phyloP scores from a whole-genome alignment of 768 basidiomycete genomes.

The Hypholoma sublateritium region DNA sequence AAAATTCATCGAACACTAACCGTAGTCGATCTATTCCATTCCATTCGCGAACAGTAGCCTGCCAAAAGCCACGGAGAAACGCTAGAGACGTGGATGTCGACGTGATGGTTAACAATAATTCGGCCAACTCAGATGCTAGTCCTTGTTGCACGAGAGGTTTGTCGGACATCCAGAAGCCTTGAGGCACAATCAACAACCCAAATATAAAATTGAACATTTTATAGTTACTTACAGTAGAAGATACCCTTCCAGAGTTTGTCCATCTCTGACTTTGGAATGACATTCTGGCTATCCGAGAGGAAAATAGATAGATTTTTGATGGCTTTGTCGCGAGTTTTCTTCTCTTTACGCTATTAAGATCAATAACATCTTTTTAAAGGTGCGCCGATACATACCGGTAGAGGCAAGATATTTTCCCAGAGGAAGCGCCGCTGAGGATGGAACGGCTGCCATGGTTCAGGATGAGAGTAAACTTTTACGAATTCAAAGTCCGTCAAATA shows the following conservation, averaged over 20 bases:
- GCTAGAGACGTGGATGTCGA: constrained; percentile 56
- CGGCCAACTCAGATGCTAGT: constrained; percentile 82
- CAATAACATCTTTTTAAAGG: neutral
- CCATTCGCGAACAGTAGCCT: constrained; percentile 89
- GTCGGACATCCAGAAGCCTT: constrained; percentile 99
- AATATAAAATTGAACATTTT: neutral
- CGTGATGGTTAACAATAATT: constrained; percentile 72
- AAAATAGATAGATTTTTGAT: constrained; percentile 77
- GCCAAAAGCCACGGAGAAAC: constrained; percentile 92
- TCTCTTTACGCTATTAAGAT: constrained; percentile 54
- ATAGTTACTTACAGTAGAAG: constrained; percentile 76
- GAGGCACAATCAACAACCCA: neutral
- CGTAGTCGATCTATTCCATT: constrained; percentile 86
- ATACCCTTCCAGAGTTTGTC: constrained; percentile 96
- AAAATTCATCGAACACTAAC: constrained; percentile 41
- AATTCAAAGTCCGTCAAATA: constrained; percentile 27
- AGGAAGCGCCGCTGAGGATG: constrained; percentile 48
- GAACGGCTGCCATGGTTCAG: constrained; percentile 34
- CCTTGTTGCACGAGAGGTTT: constrained; percentile 96
- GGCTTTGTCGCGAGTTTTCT: constrained; percentile 90
- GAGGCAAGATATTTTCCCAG: constrained; percentile 92
- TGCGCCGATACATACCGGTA: constrained; percentile 57
- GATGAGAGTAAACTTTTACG: constrained; percentile 19
- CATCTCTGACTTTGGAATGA: constrained; percentile 74
- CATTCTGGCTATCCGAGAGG: constrained; percentile 68